Conservation (phyloP, 805 yeast species). For the Myxozyma vanderwaltii region DNA sequence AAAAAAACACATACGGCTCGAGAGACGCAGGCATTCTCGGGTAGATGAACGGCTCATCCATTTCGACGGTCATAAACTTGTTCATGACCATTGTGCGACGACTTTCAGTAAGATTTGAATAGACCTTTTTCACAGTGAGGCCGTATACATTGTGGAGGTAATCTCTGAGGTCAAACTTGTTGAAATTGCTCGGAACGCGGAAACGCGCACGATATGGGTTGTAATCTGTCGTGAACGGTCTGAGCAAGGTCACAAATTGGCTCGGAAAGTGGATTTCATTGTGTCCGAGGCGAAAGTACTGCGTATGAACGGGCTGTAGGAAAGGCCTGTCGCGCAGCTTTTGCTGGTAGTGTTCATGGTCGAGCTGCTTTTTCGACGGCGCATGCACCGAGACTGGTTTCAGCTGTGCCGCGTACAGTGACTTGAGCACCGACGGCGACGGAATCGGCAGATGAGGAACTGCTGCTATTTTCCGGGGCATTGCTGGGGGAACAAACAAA, state of each 20-base stretch:
- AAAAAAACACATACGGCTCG: conserved; percentile 45
- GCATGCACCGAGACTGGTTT: conserved; percentile 19
- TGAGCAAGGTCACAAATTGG: conserved; percentile 74
- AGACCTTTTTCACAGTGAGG: conserved; percentile 81
- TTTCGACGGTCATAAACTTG: conserved; percentile 95
- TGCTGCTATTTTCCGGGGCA: conserved; percentile 10
- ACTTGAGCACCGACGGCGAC: conserved; percentile 22
- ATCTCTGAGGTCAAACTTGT: conserved; percentile 92
- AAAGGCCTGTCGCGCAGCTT: conserved; percentile 19
- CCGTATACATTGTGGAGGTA: conserved; percentile 90
- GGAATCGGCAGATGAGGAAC: conserved; percentile 19
- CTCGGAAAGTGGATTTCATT: conserved; percentile 79
- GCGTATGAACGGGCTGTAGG: conserved; percentile 13
- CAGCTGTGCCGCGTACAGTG: conserved; percentile 21
- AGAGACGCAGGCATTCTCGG: conserved; percentile 57
- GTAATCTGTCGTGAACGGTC: conserved; percentile 54
- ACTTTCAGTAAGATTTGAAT: conserved; percentile 62
- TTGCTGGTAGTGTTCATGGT: conserved; percentile 12
- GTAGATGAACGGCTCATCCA: conserved; percentile 96
- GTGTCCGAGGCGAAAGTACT: conserved; percentile 74
- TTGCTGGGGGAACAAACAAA: neutral
- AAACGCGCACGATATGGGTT: conserved; percentile 93
- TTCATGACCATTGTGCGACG: conserved; percentile 54
- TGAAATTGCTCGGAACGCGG: conserved; percentile 89
- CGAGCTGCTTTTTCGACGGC: conserved; percentile 15